Evolutionary conservation across 2,329 filamentous ascomycete species (phyloP), one percentile per base, ranked within the genome.

Genomic region (Cytospora piceicola): DNA sequence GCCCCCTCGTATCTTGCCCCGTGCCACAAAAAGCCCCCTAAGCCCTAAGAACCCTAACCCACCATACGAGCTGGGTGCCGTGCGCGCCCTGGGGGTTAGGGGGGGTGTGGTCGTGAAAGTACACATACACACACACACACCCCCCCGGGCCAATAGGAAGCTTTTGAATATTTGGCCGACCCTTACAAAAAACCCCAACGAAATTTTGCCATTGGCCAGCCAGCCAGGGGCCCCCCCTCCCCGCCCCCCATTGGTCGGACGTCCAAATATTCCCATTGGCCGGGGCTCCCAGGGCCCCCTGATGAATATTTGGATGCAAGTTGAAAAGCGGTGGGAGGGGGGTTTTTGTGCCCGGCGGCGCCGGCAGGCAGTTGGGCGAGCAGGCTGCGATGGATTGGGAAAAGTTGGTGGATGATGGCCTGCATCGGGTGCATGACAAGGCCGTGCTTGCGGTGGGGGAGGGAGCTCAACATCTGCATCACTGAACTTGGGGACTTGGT

Each of bases 171-270:
- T 14, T 49, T 22, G 22, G 11, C 22, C 24, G 46, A n/a, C n/a
- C 22, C 46, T 8, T 22, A 11, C 46, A 24, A 14, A 11, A n/a
- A n/a, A n/a, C n/a, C n/a, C 39, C 39, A 8, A 24, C 46, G 46
- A 49, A 49, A 49, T n/a, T 49, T 49, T 49, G n/a, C 46, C 22
- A 49, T 49, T 49, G 46, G 46, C 46, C n/a, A 24, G 46, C n/a
- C 7, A n/a, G n/a, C 6, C 14, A 8, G 39, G 39, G 39, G n/a
- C n/a, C n/a, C n/a, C n/a, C n/a, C n/a, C n/a, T n/a, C n/a, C n/a
- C n/a, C n/a, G n/a, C n/a, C n/a, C n/a, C 39, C 15, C 39, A 42
- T 42, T 42, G 39, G 39, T 34, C 32, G 32, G 32, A 34, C 9
- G 8, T 9, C 39, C 39, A 42, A 42, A 42, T 20, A n/a, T 20